Percentiles rank a stretch among this genome's conserved stretches.
Evolutionary conservation across 257 asterid genomes (phyloP).

Genomic region (Ballota nigra): DNA sequence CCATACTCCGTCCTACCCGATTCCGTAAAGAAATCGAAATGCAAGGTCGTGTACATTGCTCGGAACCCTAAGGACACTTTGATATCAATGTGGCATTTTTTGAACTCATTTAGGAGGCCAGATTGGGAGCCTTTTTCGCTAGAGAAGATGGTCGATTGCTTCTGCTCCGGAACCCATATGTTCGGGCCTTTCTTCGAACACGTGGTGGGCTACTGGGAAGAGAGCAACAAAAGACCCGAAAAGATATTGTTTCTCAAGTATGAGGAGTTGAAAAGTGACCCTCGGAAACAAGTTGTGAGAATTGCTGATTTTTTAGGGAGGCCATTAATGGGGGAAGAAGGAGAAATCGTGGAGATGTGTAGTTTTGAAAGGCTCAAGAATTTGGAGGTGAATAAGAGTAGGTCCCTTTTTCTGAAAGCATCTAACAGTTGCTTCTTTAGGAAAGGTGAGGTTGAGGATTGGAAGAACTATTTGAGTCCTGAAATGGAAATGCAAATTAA

Average conservation of each 20-base stretch:
- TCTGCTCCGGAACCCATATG: slow-evolving; percentile 28
- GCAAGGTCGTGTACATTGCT: too few relatives aligned
- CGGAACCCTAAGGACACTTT: slow-evolving; percentile 1
- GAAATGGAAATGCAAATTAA: slow-evolving; percentile 32
- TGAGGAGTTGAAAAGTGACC: slow-evolving; percentile 36
- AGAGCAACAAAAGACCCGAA: slow-evolving; percentile 33
- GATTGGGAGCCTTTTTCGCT: slow-evolving; percentile 15
- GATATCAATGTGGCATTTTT: slow-evolving; percentile 6
- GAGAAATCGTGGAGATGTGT: background rate
- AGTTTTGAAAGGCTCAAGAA: slow-evolving; percentile 19
- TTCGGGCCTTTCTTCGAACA: slow-evolving; percentile 39
- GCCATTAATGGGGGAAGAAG: slow-evolving; percentile 23
- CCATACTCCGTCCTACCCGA: slow-evolving; percentile 1
- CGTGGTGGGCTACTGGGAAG: slow-evolving; percentile 34
- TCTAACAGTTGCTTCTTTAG: too few relatives aligned
- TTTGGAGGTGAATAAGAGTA: too few relatives aligned
- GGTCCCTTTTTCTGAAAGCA: too few relatives aligned
- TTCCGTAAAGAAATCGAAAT: background rate
- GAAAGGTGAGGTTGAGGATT: too few relatives aligned
- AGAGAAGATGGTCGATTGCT: slow-evolving; percentile 21
- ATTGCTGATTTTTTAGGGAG: slow-evolving; percentile 36
- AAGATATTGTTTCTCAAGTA: slow-evolving; percentile 41
- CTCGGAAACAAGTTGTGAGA: slow-evolving; percentile 27
- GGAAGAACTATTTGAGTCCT: slow-evolving; percentile 27
- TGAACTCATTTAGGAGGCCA: background rate